These are phyloP conservation scores for Kodamaea leandrae DNA, from an alignment of 805 yeast genomes.

Conservation along the genomic window DNA sequence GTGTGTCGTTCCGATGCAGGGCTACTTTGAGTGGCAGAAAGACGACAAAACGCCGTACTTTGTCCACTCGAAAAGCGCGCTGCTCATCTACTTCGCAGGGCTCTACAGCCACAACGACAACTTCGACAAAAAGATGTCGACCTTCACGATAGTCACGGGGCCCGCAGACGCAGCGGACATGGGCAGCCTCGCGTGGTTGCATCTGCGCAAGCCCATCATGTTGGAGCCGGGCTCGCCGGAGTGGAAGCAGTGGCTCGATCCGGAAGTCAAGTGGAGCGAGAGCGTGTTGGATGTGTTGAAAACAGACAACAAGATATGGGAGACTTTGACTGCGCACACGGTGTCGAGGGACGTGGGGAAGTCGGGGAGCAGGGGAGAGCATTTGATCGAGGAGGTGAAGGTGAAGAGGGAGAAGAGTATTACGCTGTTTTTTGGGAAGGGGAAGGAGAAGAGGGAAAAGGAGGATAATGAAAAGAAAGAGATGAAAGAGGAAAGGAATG, in stretches of 20 bases:
- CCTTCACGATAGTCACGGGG: slow-evolving; percentile 72
- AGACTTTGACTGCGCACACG: slow-evolving; percentile 40
- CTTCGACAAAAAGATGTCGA: slow-evolving; percentile 35
- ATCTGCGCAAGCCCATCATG: slow-evolving; percentile 75
- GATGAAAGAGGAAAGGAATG: not conserved
- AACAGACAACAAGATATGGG: not conserved
- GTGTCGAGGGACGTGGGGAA: slow-evolving; percentile 69
- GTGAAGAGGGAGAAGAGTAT: slow-evolving; percentile 22
- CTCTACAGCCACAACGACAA: slow-evolving; percentile 37
- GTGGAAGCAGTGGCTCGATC: slow-evolving; percentile 65
- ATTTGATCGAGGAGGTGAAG: slow-evolving; percentile 31
- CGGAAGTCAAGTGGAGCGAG: slow-evolving; percentile 36
- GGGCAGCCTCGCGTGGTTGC: slow-evolving; percentile 62
- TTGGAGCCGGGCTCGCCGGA: slow-evolving; percentile 55
- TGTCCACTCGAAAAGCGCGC: slow-evolving; percentile 50
- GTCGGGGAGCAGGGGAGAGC: slow-evolving; percentile 45
- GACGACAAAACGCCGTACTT: slow-evolving; percentile 60
- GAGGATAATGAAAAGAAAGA: slow-evolving; percentile 1
- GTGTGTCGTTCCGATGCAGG: slow-evolving; percentile 76
- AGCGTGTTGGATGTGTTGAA: slow-evolving; percentile 35
- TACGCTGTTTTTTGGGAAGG: slow-evolving; percentile 24
- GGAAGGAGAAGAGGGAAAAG: not conserved
- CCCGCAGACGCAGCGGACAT: slow-evolving; percentile 49
- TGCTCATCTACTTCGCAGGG: slow-evolving; percentile 62
- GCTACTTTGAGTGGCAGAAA: slow-evolving; percentile 81